phyloP scores from a whole-genome alignment of 2,329 filamentous ascomycete genomes.

The Westerdykella sp. region DNA sequence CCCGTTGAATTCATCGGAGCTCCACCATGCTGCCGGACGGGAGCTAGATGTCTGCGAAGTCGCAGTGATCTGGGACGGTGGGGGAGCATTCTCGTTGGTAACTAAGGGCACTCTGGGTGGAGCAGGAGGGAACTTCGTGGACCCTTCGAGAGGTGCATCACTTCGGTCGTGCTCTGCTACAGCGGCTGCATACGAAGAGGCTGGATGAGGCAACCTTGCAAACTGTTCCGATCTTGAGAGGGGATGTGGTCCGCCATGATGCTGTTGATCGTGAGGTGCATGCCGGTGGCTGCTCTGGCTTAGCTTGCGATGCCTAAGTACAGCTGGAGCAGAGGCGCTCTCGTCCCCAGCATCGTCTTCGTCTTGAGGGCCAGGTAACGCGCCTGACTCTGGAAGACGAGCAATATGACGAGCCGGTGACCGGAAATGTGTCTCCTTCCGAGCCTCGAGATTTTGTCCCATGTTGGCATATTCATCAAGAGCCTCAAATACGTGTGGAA shows the following conservation, averaged over 20 bases:
- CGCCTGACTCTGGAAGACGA: constrained; percentile 21
- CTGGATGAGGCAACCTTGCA: constrained; percentile 15
- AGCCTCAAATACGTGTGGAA: constrained; percentile 85
- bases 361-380: constrained; percentile 11
- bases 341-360: constrained; percentile 25
- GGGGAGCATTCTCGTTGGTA: constrained; percentile 5
- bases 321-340: constrained; percentile 17
- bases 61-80: constrained; percentile 23
- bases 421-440: constrained; percentile 20
- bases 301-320: constrained; percentile 8
- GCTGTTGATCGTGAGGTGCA: constrained; percentile 3
- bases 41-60: constrained; percentile 21
- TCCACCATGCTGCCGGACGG: constrained; percentile 36
- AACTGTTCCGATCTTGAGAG: constrained; percentile 12
- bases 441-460: constrained; percentile 4
- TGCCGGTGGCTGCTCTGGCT: not conserved
- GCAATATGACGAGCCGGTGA: constrained; percentile 25
- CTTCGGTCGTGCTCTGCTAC: constrained; percentile 9
- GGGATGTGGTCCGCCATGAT: constrained; percentile 6
- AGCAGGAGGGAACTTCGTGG: constrained; percentile 20
- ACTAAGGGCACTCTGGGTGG: constrained; percentile 15
- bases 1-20: constrained; percentile 32
- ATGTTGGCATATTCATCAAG: constrained; percentile 57
- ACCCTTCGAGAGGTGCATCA: constrained; percentile 13
- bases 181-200: constrained; percentile 9